These are phyloP conservation scores for Papiliotrema terrestris DNA, from an alignment of 1,284 basidiomycete genomes.

Conservation along the genomic window DNA sequence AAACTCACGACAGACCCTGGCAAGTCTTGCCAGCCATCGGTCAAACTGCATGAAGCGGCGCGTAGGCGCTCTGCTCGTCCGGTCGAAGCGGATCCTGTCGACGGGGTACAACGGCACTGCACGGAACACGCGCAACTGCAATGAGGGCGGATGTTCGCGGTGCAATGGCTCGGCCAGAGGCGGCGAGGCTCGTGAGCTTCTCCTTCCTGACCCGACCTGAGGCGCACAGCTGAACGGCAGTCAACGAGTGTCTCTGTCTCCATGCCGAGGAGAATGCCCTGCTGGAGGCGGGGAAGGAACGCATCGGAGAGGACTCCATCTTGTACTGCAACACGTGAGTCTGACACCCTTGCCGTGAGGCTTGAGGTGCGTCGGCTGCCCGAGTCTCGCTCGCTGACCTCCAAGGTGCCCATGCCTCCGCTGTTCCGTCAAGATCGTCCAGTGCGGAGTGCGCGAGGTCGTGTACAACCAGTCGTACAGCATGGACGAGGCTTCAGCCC, in stretches of 20 bases:
- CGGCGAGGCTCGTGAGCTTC: slow-evolving; percentile 52
- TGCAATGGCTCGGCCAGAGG: slow-evolving; percentile 65
- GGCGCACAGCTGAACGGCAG: slow-evolving; percentile 13
- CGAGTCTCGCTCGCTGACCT: not conserved
- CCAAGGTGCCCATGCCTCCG: slow-evolving; percentile 90
- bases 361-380: too few species aligned
- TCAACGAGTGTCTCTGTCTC: slow-evolving; percentile 85
- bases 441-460: slow-evolving; percentile 87
- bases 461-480: slow-evolving; percentile 95
- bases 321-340: slow-evolving; percentile 76
- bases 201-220: not conserved
- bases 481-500: slow-evolving; percentile 83
- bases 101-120: slow-evolving; percentile 99
- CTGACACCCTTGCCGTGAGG: not conserved
- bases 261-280: slow-evolving; percentile 99
- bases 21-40: slow-evolving; percentile 76
- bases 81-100: slow-evolving; percentile 76
- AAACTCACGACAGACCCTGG: slow-evolving; percentile 62
- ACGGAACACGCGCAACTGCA: slow-evolving; percentile 80
- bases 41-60: slow-evolving; percentile 98
- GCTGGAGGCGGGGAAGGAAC: slow-evolving; percentile 82
- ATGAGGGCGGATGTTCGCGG: slow-evolving; percentile 74
- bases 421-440: slow-evolving; percentile 91
- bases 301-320: slow-evolving; percentile 75
- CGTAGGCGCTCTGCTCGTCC: slow-evolving; percentile 87